These are phyloP conservation scores for Penicillium sp. DNA, from an alignment of 2,329 filamentous ascomycete genomes.

Conservation along the genomic window DNA sequence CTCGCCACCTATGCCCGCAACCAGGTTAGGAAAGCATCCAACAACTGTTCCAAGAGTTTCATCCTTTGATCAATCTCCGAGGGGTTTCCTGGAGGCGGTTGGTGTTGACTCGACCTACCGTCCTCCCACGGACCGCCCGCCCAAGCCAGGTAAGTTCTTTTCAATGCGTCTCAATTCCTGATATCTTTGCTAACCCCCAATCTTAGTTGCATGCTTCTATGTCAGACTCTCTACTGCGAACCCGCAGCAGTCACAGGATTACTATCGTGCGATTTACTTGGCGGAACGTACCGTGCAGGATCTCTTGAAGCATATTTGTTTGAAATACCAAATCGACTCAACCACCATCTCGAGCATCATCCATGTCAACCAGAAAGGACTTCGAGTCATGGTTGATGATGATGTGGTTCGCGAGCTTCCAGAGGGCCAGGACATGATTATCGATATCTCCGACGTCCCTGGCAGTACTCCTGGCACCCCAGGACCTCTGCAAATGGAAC, in stretches of 20 bases:
- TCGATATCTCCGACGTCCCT: slow-evolving; percentile 59
- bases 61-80: slow-evolving; percentile 46
- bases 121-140: slow-evolving; percentile 66
- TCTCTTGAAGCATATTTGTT: slow-evolving; percentile 66
- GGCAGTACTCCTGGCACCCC: slow-evolving; percentile 6
- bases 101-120: slow-evolving; percentile 85
- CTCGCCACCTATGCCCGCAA: slow-evolving; percentile 31
- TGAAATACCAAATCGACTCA: slow-evolving; percentile 77
- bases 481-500: slow-evolving; percentile 47
- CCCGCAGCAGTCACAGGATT: slow-evolving; percentile 53
- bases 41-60: slow-evolving; percentile 32
- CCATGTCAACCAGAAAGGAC: slow-evolving; percentile 60
- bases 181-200: slow-evolving; percentile 30
- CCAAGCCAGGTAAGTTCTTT: slow-evolving; percentile 59
- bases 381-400: neutral
- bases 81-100: slow-evolving; percentile 83
- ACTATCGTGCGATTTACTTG: slow-evolving; percentile 82
- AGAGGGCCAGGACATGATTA: slow-evolving; percentile 63
- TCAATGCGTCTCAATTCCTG: neutral
- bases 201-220: slow-evolving; percentile 80
- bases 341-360: slow-evolving; percentile 67
- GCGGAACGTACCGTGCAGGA: slow-evolving; percentile 71
- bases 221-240: slow-evolving; percentile 56
- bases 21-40: slow-evolving; percentile 23
- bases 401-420: neutral